Percentiles rank a stretch among this genome's conserved stretches.
phyloP scores from a whole-genome alignment of 1,139 yeast genomes.

The Zygoascus meyerae region DNA sequence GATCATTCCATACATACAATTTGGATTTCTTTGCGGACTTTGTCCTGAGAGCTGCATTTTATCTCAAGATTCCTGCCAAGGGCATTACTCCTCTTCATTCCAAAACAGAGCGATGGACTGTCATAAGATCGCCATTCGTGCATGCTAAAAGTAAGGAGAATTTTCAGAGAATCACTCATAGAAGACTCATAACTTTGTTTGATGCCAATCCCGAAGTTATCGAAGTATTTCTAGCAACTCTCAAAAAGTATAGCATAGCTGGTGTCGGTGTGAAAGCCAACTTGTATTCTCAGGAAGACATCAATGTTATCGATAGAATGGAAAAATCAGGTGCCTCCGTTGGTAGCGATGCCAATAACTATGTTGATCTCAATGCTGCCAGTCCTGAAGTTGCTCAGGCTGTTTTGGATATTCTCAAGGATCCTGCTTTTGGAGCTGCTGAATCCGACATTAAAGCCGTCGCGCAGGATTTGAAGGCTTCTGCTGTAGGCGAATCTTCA shows the following conservation, averaged over 20 bases:
- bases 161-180: slow-evolving; percentile 81
- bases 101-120: slow-evolving; percentile 87
- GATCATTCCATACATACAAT: slow-evolving; percentile 66
- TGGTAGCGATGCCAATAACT: slow-evolving; percentile 11
- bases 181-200: slow-evolving; percentile 65
- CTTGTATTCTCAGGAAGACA: slow-evolving; percentile 55
- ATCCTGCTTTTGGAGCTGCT: slow-evolving; percentile 49
- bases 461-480: background rate
- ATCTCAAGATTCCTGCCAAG: slow-evolving; percentile 74
- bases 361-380: slow-evolving; percentile 21
- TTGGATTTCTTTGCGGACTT: slow-evolving; percentile 77
- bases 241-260: slow-evolving; percentile 69
- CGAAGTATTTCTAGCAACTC: slow-evolving; percentile 74
- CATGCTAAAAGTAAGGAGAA: slow-evolving; percentile 94
- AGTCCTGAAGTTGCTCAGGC: slow-evolving; percentile 63
- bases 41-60: slow-evolving; percentile 84
- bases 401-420: slow-evolving; percentile 65
- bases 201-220: slow-evolving; percentile 84
- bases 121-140: slow-evolving; percentile 87
- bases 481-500: background rate
- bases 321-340: slow-evolving; percentile 14
- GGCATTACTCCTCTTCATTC: slow-evolving; percentile 65
- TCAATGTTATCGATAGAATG: slow-evolving; percentile 31
- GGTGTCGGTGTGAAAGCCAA: slow-evolving; percentile 82
- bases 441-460: slow-evolving; percentile 17